phyloP scores from a whole-genome alignment of 805 yeast genomes.

The Suhomyces sp. region DNA sequence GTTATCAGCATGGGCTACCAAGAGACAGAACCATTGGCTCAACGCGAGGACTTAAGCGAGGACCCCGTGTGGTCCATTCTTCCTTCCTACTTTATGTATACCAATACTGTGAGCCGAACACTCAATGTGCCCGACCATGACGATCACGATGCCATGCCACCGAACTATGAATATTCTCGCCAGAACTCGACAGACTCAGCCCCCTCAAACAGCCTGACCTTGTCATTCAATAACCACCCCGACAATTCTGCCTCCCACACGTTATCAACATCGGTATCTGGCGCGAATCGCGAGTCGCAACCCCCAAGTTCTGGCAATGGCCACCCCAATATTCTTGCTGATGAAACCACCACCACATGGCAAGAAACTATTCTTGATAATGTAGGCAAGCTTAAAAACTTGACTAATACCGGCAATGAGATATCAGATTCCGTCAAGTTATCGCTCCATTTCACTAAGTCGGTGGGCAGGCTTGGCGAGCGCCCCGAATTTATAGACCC shows the following conservation, averaged over 20 bases:
- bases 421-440: constrained; percentile 26
- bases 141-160: constrained; percentile 15
- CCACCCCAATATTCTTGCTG: constrained; percentile 26
- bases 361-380: constrained; percentile 39
- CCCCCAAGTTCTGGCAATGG: not conserved
- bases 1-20: not conserved
- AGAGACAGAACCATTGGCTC: not conserved
- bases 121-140: constrained; percentile 2
- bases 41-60: not conserved
- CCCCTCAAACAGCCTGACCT: not conserved
- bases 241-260: not conserved
- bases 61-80: constrained; percentile 37
- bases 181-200: not conserved
- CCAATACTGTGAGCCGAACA: constrained; percentile 9
- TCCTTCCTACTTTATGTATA: constrained; percentile 39
- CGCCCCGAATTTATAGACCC: constrained; percentile 29
- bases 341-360: constrained; percentile 33
- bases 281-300: not conserved
- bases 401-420: constrained; percentile 27
- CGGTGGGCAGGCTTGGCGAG: constrained; percentile 27
- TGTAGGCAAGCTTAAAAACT: constrained; percentile 30
- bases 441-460: constrained; percentile 31
- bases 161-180: constrained; percentile 13
- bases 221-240: not conserved
- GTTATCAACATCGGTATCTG: not conserved